Evolutionary conservation across 2,329 filamentous ascomycete genomes (phyloP), one percentile per base, ranked within the genome.

Genomic region (Colletotrichum gigasporum): DNA sequence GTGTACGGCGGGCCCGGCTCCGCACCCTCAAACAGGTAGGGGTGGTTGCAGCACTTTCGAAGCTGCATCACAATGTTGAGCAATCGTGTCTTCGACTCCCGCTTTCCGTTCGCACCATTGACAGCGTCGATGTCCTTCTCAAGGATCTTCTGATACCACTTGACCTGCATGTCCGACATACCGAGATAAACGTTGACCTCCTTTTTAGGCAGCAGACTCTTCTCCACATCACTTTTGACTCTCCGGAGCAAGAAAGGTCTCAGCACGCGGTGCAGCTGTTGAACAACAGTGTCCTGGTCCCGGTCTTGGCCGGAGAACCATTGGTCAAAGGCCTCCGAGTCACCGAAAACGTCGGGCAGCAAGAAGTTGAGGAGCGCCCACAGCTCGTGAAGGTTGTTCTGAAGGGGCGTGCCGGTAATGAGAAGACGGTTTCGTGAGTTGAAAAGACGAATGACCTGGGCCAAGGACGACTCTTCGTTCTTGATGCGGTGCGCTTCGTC

Each of bases 21-120:
- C 9, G 96, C 96, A 57, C 96, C 96, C 75, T 99, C 96, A 70
- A 99, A 99, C 1, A 99, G 87, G 72, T 99, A 99, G 0, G 96
- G 96, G 74, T 99, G 96, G 72, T 99, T 99, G 78, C 96, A 99
- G 80, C 96, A 99, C 79, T 99, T 99, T 71, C 96, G 91, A 68
- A 99, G 87, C 79, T 99, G 96, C 96, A 99, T 99, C 71, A 99
- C 96, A 74, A 99, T 99, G 79, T 99, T 99, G 68, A 99, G 85
- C 20, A 99, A 86, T 68, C 96, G 90, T 1, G 96, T 99, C 82
- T 99, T 99, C 30, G 95, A 98, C 79, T 99, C 96, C 65, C 94
- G 91, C 80, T 97, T 99, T 52, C 96, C 96, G 68, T 91, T 93
- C 28, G 95, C 96, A 66, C 96, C 96, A 70, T 99, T 99, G 72